These are phyloP conservation scores for Alternaria sp. DNA, from an alignment of 2,329 filamentous ascomycete genomes.

Conservation along the genomic window DNA sequence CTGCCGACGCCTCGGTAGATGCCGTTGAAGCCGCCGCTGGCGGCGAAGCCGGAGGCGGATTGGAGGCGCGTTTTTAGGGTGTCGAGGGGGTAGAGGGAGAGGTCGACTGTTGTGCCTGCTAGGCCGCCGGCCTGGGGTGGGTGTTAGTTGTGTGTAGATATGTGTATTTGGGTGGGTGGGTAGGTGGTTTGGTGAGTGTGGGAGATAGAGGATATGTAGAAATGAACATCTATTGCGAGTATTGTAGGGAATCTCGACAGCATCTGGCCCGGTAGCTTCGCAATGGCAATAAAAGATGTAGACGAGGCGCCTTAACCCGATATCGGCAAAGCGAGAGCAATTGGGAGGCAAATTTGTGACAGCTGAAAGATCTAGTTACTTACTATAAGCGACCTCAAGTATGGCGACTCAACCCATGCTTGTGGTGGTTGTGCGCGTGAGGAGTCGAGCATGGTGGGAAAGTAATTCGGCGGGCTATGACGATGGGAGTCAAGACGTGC, in stretches of 20 bases:
- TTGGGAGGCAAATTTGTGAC: not conserved
- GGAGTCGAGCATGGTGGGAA: conserved; percentile 37
- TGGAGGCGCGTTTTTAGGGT: conserved; percentile 98
- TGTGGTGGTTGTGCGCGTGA: conserved; percentile 16
- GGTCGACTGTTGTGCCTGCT: conserved; percentile 94
- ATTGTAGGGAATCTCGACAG: too few species aligned
- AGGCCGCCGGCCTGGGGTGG: conserved; percentile 75
- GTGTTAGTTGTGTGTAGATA: not conserved
- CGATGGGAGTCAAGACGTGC: not conserved
- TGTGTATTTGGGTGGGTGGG: too few species aligned
- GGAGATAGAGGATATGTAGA: not conserved
- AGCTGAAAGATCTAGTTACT: not conserved
- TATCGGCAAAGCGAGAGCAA: not conserved
- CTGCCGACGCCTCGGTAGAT: conserved; percentile 93
- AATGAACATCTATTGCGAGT: not conserved
- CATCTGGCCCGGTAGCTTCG: not conserved
- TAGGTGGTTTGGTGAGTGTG: too few species aligned
- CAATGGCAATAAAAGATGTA: not conserved
- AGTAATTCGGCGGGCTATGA: conserved; percentile 9
- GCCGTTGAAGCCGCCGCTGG: conserved; percentile 84
- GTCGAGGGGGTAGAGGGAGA: conserved; percentile 96
- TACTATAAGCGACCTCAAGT: conserved; percentile 56
- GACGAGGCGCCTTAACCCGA: not conserved
- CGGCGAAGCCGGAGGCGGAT: conserved; percentile 76
- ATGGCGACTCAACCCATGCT: conserved; percentile 55